phyloP scores from a whole-genome alignment of 257 asterid genomes.

The Oldenlandia corymbosa region DNA sequence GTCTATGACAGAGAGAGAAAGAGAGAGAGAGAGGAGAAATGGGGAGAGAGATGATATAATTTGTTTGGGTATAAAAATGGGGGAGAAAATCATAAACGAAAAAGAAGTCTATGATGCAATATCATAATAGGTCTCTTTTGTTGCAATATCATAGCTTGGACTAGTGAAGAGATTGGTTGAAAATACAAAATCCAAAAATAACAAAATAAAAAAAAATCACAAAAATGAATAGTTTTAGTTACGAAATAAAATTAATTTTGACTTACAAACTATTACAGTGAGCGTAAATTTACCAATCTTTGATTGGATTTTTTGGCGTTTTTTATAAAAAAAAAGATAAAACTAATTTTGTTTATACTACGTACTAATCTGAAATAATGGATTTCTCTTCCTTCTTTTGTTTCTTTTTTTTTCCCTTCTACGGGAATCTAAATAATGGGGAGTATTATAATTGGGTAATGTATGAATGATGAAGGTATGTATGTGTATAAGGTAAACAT shows the following conservation, averaged over 20 bases:
- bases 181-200: conserved; percentile 15
- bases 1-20: conserved; percentile 17
- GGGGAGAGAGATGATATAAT: not conserved
- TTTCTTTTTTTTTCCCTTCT: not conserved
- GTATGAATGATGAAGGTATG: not conserved
- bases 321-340: too few relatives aligned
- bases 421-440: not conserved
- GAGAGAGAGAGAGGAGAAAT: conserved; percentile 3
- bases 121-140: too few relatives aligned
- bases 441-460: not conserved
- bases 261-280: too few relatives aligned
- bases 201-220: too few relatives aligned
- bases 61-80: conserved; percentile 14
- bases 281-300: too few relatives aligned
- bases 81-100: conserved; percentile 14
- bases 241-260: not conserved
- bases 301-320: too few relatives aligned
- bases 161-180: too few relatives aligned
- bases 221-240: too few relatives aligned
- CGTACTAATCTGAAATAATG: too few relatives aligned
- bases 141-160: too few relatives aligned
- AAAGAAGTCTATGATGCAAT: too few relatives aligned
- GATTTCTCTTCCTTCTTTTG: not conserved
- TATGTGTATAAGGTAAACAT: not conserved
- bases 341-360: too few relatives aligned